Evolutionary conservation across 169 alveolate species (phyloP).

Genomic region (Plasmodium fragile): DNA sequence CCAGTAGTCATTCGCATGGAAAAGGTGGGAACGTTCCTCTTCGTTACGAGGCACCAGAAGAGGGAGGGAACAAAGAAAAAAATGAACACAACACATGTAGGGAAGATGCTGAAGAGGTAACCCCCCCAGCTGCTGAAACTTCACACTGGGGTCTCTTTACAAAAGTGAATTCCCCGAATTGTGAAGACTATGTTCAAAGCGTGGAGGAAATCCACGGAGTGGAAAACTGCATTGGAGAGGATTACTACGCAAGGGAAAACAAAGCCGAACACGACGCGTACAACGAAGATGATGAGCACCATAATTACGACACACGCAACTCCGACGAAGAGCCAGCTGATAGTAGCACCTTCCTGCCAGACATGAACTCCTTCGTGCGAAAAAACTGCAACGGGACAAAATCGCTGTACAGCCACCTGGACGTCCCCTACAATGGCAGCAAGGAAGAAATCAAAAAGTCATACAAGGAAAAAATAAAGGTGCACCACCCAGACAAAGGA

Average conservation of each 20-base stretch:
- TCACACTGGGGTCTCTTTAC: not conserved
- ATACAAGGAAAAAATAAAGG: slow-evolving; percentile 64
- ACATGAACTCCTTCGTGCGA: slow-evolving; percentile 7
- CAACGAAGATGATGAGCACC: slow-evolving; percentile 2
- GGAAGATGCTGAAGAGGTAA: not conserved
- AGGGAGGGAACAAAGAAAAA: not conserved
- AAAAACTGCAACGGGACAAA: slow-evolving; percentile 32
- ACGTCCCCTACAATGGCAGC: slow-evolving; percentile 41
- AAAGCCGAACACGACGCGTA: not conserved
- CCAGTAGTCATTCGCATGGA: not conserved
- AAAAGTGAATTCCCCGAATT: not conserved
- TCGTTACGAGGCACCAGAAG: not conserved
- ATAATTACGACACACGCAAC: not conserved
- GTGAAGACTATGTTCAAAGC: not conserved
- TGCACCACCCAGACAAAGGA: slow-evolving; percentile 73
- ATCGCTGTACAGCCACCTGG: slow-evolving; percentile 48
- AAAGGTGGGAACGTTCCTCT: not conserved
- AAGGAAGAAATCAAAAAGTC: slow-evolving; percentile 67
- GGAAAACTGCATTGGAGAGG: not conserved
- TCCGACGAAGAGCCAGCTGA: not conserved
- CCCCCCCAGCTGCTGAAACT: not conserved
- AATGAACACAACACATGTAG: not conserved
- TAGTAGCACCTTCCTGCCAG: not conserved
- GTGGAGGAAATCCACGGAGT: not conserved
- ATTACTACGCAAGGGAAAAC: not conserved